A percentile compares a stretch with the other conserved stretches of the same genome.
These are phyloP conservation scores for Dactylellina drechsleri DNA, from an alignment of 2,329 filamentous ascomycete genomes.

Conservation along the genomic window DNA sequence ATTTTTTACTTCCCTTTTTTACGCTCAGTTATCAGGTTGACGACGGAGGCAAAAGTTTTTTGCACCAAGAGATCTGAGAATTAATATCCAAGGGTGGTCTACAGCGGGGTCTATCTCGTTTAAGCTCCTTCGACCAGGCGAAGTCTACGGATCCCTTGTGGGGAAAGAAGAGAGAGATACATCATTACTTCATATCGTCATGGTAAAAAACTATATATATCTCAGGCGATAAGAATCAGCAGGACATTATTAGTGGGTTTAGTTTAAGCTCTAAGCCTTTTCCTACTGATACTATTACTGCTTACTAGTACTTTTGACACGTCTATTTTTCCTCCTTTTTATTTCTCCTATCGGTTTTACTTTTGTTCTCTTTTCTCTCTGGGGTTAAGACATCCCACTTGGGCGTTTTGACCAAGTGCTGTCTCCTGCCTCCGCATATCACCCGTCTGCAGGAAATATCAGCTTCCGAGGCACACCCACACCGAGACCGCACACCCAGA, in stretches of 20 bases:
- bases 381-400: slow-evolving; percentile 49
- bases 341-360: slow-evolving; percentile 25
- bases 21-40: slow-evolving; percentile 17
- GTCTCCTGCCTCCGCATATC: slow-evolving; percentile 55
- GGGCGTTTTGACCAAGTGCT: slow-evolving; percentile 19
- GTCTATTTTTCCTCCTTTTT: slow-evolving; percentile 1
- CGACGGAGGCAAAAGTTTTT: background rate
- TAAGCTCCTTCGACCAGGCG: slow-evolving; percentile 45
- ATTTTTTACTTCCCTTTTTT: no score
- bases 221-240: slow-evolving; percentile 22
- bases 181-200: slow-evolving; percentile 17
- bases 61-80: background rate
- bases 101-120: slow-evolving; percentile 44
- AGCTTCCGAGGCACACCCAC: slow-evolving; percentile 54
- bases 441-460: slow-evolving; percentile 55
- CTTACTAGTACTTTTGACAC: slow-evolving; percentile 9
- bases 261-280: slow-evolving; percentile 23
- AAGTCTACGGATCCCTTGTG: slow-evolving; percentile 33
- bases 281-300: background rate
- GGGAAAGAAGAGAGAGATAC: slow-evolving; percentile 31
- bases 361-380: slow-evolving; percentile 12
- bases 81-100: slow-evolving; percentile 34
- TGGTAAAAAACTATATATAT: background rate
- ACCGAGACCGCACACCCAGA: slow-evolving; percentile 9
- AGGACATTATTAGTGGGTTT: slow-evolving; percentile 25